Evolutionary conservation across 2,329 filamentous ascomycete genomes (phyloP), one percentile per base, ranked within the genome.

Genomic region (Fusarium mexicanum): DNA sequence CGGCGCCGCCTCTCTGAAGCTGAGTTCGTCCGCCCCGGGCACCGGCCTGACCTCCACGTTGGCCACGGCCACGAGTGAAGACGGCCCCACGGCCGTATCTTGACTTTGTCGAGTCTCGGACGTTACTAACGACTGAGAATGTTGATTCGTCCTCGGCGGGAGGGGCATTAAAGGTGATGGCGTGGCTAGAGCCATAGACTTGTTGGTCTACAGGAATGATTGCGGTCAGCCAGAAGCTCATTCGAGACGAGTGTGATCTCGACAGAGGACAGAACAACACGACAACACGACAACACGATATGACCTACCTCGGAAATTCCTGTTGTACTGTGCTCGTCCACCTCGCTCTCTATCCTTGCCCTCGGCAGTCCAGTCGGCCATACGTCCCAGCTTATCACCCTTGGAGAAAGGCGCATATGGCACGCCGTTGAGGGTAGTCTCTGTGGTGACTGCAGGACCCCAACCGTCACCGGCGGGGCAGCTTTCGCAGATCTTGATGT

Each of bases 391-490:
- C 89, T 98, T 98, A 88, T 99, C 96, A 83, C 94, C 95, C 86
- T 99, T 99, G 77, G 95, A 98, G 88, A 96, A 99, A 71, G 96
- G 96, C 79, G 96, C 96, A 84, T 98, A 99, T 44, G 96, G 96
- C 57, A 98, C 94, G 82, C 96, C 96, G 82, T 97, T 92, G 80
- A 98, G 90, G 72, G 94, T 98, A 74, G 94, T 97, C 83, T 98
- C 94, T 79, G 87, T 91, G 70, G 95, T 93, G 77, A 93, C 90
- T 71, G 93, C 84, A 61, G 96, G 96, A 69, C 96, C 96, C 96
- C 96, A 99, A 84, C 91, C 90, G 79, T 94, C 92, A 81, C 92
- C 91, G 64, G 92, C 87, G 72, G 92, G 93, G 80, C 94, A 90
- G 80, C 90, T 88, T 80, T 91, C 86, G 82, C 94, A 92, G 75